Evolutionary conservation across 768 basidiomycete genomes (phyloP).

Genomic region (Tylopilus intermedius): DNA sequence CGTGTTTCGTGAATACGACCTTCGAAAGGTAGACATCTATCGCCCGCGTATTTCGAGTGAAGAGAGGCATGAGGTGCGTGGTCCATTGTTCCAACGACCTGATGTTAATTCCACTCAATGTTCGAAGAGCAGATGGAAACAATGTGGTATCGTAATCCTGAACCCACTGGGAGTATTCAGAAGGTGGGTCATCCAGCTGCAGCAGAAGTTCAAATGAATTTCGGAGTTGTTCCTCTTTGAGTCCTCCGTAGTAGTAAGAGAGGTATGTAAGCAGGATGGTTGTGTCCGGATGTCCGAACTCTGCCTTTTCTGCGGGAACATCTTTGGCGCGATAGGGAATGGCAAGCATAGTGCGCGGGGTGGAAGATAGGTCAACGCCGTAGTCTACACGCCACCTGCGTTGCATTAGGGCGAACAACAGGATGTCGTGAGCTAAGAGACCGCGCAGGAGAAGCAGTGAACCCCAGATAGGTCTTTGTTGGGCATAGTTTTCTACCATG

Average conservation of each 20-base stretch:
- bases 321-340: constrained; percentile 38
- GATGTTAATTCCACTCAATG: constrained; percentile 22
- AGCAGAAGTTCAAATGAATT: constrained; percentile 27
- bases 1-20: constrained; percentile 35
- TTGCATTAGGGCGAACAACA: constrained; percentile 29
- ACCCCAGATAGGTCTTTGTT: not conserved
- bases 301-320: constrained; percentile 31
- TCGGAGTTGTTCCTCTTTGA: constrained; percentile 26
- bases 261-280: not conserved
- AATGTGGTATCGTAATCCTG: not conserved
- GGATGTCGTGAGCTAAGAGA: constrained; percentile 28
- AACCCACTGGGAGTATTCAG: constrained; percentile 33
- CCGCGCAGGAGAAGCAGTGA: constrained; percentile 33
- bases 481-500: not conserved
- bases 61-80: not conserved
- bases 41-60: not conserved
- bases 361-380: not conserved
- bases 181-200: constrained; percentile 28
- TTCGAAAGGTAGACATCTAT: constrained; percentile 33
- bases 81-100: constrained; percentile 27
- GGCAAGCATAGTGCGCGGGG: constrained; percentile 30
- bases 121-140: constrained; percentile 19
- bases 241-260: not conserved
- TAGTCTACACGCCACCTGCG: constrained; percentile 20
- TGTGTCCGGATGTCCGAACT: constrained; percentile 6